Percentiles rank a stretch among this genome's conserved stretches.
Evolutionary conservation across 257 asterid species (phyloP).

Genomic region (Echium plantagineum): DNA sequence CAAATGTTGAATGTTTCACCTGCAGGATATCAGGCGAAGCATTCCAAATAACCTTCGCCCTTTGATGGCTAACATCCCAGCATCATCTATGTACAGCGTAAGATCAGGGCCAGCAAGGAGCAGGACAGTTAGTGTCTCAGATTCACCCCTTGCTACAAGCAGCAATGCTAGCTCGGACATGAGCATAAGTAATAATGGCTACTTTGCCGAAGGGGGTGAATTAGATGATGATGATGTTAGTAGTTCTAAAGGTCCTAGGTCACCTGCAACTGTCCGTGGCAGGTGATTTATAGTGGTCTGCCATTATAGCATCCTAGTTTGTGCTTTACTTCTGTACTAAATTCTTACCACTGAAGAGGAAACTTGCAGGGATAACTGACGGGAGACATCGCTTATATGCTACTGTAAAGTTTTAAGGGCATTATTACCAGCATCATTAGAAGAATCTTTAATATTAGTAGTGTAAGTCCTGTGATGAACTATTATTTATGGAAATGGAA

Average conservation of each 20-base stretch:
- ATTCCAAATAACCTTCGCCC: constrained; percentile 78
- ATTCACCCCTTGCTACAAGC: constrained; percentile 91
- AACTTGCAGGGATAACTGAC: constrained; percentile 3
- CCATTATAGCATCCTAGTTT: neutral
- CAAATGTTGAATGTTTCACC: neutral
- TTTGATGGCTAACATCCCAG: constrained; percentile 77
- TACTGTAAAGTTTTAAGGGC: neutral
- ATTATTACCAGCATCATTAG: neutral
- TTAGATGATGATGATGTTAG: constrained; percentile 60
- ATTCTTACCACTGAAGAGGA: constrained; percentile 12
- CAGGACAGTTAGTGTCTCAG: constrained; percentile 58
- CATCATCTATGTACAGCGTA: constrained; percentile 92
- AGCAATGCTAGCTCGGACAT: constrained; percentile 92
- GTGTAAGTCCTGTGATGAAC: neutral
- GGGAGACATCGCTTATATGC: constrained; percentile 14
- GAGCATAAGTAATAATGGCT: constrained; percentile 61
- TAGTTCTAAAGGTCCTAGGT: constrained; percentile 55
- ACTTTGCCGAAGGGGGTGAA: constrained; percentile 47
- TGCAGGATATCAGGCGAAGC: constrained; percentile 83
- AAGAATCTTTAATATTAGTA: neutral
- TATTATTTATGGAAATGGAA: too few relatives aligned
- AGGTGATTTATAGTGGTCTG: constrained; percentile 30
- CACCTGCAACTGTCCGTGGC: constrained; percentile 56
- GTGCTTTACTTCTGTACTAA: constrained; percentile 6
- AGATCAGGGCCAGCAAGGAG: constrained; percentile 67